A percentile compares a stretch with the other conserved stretches of the same genome.
phyloP scores from a whole-genome alignment of 1,139 yeast genomes.

The Suhomyces terraborum region DNA sequence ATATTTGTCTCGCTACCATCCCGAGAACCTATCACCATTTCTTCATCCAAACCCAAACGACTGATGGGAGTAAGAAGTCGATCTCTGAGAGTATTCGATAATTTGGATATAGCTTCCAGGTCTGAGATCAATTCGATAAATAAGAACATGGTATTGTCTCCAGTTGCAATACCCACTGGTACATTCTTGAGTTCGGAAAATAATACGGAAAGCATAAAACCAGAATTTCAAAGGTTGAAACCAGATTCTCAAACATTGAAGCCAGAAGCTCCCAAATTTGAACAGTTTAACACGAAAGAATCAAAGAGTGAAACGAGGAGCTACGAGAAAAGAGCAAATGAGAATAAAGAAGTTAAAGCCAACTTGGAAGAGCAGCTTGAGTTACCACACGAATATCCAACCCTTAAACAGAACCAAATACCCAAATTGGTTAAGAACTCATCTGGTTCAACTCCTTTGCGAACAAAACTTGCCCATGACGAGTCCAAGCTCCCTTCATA shows the following conservation, averaged over 20 bases:
- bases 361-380: too few relatives aligned
- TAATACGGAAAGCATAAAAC: too few relatives aligned
- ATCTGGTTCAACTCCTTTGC: neutral
- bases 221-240: neutral
- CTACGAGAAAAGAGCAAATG: neutral
- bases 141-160: conserved; percentile 18
- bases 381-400: neutral
- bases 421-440: conserved; percentile 3
- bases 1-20: conserved; percentile 44
- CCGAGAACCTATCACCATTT: conserved; percentile 38
- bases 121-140: conserved; percentile 12
- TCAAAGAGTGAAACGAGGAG: neutral
- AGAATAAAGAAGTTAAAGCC: too few relatives aligned
- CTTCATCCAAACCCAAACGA: conserved; percentile 12
- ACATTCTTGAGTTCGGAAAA: neutral
- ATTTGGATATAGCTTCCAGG: conserved; percentile 22
- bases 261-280: conserved; percentile 4
- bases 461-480: neutral
- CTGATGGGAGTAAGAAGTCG: conserved; percentile 12
- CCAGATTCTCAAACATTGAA: conserved; percentile 1
- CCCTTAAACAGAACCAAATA: conserved; percentile 2
- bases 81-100: conserved; percentile 23
- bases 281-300: neutral
- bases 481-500: conserved; percentile 11
- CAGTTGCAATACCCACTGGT: conserved; percentile 17